Conservation (phyloP, 768 basidiomycete species). For the Favolaschia claudopus region DNA sequence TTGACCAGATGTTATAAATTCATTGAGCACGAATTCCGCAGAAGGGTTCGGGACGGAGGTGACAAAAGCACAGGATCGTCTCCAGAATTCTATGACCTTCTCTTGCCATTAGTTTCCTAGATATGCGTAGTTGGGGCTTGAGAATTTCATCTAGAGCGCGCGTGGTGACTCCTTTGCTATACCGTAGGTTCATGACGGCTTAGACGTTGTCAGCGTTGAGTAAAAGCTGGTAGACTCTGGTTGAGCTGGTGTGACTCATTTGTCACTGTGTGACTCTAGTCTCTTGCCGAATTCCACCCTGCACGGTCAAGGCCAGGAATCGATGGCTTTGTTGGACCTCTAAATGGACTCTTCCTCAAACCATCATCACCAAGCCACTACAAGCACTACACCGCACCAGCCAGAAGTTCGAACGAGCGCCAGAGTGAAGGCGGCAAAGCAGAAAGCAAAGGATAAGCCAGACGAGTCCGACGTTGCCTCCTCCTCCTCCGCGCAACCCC, state of each 20-base stretch:
- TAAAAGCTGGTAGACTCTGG: not conserved
- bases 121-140: too few species aligned
- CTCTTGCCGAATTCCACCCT: not conserved
- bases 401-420: conserved; percentile 71
- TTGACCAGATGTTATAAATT: too few species aligned
- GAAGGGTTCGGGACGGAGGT: too few species aligned
- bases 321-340: conserved; percentile 89
- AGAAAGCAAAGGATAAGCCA: conserved; percentile 68
- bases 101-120: too few species aligned
- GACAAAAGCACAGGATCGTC: too few species aligned
- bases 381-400: conserved; percentile 64
- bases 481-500: conserved; percentile 54
- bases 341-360: conserved; percentile 91
- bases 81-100: too few species aligned
- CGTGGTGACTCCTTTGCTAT: too few species aligned
- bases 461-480: conserved; percentile 49
- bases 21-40: too few species aligned
- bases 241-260: not conserved
- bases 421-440: conserved; percentile 77
- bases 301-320: conserved; percentile 44
- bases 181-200: too few species aligned
- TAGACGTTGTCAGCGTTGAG: too few species aligned
- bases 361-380: conserved; percentile 75
- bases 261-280: not conserved
- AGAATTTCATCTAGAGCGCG: too few species aligned